Conservation (phyloP, 192 early-diverging fungal genomes). For the Coemansia brasiliensis region DNA sequence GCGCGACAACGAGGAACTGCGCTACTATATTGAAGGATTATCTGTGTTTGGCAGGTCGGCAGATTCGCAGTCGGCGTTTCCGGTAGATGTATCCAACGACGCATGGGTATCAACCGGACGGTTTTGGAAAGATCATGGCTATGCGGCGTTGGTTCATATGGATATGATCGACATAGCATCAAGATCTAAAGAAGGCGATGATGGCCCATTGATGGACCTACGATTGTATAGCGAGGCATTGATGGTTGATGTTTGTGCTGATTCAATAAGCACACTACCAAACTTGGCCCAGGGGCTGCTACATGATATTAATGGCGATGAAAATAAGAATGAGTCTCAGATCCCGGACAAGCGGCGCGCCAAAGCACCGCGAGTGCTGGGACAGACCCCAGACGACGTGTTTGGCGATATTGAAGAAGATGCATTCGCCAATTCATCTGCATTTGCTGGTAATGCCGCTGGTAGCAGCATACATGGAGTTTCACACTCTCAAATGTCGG, state of each 20-base stretch:
- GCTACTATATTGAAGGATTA: slow-evolving; percentile 49
- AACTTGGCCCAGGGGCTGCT: slow-evolving; percentile 27
- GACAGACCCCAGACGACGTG: slow-evolving; percentile 30
- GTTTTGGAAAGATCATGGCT: slow-evolving; percentile 53
- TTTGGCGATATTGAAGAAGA: slow-evolving; percentile 54
- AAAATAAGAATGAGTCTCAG: neutral
- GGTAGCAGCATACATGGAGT: neutral
- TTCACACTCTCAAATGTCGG: slow-evolving; percentile 6
- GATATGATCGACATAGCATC: slow-evolving; percentile 50
- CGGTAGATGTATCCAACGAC: slow-evolving; percentile 44
- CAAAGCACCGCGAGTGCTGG: slow-evolving; percentile 30
- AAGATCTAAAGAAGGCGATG: slow-evolving; percentile 35
- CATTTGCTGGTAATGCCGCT: neutral
- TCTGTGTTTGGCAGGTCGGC: slow-evolving; percentile 42
- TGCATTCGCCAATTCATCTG: slow-evolving; percentile 29
- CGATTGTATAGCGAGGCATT: slow-evolving; percentile 47
- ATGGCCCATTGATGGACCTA: slow-evolving; percentile 43
- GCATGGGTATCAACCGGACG: slow-evolving; percentile 51
- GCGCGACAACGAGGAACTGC: slow-evolving; percentile 50
- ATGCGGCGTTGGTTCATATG: slow-evolving; percentile 46
- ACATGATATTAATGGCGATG: slow-evolving; percentile 16
- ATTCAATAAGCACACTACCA: slow-evolving; percentile 38
- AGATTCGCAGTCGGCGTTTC: slow-evolving; percentile 20
- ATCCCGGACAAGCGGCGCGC: neutral
- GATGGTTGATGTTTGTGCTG: slow-evolving; percentile 43